Evolutionary conservation across 768 basidiomycete species (phyloP), one percentile per base, ranked within the genome.

Genomic region (Leucosporidium scottii): DNA sequence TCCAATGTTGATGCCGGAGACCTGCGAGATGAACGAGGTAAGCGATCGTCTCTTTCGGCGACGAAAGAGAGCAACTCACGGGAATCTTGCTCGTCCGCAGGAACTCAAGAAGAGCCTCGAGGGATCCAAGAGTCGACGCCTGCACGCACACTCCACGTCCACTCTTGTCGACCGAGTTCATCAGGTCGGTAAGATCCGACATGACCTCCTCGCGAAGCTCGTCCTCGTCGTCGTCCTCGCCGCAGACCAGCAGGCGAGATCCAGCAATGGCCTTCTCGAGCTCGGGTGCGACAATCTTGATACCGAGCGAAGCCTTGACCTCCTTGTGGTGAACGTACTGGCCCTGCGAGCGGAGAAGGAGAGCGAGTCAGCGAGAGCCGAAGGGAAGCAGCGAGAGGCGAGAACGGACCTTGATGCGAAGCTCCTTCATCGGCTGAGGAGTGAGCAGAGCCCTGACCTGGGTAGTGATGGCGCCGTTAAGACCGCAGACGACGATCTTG

Each of bases 251-350:
- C 60, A 99, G 81, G 13, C 91, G 87, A 50, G 94, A 97, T 74
- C 96, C 96, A 67, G 94, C 94, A 69, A 98, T 94, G 18, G 96
- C 93, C 78, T 97, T 97, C 75, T 98, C 96, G 25, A 99, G 84
- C 76, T 96, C 94, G 1, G 94, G 88, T 0, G 91, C 96, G 53
- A 87, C 84, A 68, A 99, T 85, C 81, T 99, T 99, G 77, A 99
- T 88, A 76, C 96, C 94, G 59, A 96, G 83, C 9, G 96, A 93
- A 4, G 94, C 96, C 80, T 92, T 97, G 79, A 97, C 90, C 78
- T 91, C 88, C 79, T 92, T 94, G 81, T 97, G 90, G 76, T 98
- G 96, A 49, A 99, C 92, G 76, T 98, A 99, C 60, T 86, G 69
- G 49, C 75, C 75, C 73, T 75, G 50, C 23, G 60, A 51, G 21